Evolutionary conservation across 805 yeast genomes (phyloP), one percentile per base, ranked within the genome.

Genomic region (Wickerhamiella galacta): DNA sequence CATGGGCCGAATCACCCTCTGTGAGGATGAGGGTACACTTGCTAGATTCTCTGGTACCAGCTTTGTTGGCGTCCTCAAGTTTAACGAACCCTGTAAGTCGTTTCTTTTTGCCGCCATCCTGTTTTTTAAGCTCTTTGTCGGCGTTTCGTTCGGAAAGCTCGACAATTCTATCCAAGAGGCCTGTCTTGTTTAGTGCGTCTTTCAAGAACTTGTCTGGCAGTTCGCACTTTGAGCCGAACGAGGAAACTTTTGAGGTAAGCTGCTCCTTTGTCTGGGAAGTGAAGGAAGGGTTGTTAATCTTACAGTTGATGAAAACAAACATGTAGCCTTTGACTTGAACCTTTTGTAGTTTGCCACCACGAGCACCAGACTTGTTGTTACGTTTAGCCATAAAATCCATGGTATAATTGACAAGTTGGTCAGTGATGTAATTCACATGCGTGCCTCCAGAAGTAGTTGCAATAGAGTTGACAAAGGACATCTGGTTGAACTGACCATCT

Each of bases 391-490:
- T 60, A 6, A 64, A 60, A 10, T 79, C 95, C 35, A 72, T 58
- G 35, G 85, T 68, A 52, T 80, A 83, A 39, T 65, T 70, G 17
- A 81, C 75, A 35, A 90, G 67, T 58, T 85, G 81, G 53, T 87
- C 95, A 4, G 92, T 63, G 20, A 85, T 66, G 51, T 75, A 72
- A 43, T 76, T 83, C 22, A 83, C 92, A 53, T 90, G 98, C 0
- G 98, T 79, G 45, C 98, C 98, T 39, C 98, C 98, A 1, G 87
- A 61, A 0, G 96, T 87, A 0, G 98, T 90, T 1, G 98, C 98
- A 52, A 90, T 90, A 5, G 95, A 83, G 53, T 90, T 90, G 11
- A 90, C 98, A 58, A 90, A 90, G 22, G 95, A 85, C 27, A 90
- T 90, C 54, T 90, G 98, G 46, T 81, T 80, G 56, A 90, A 90